phyloP scores from a whole-genome alignment of 192 early-diverging fungal species.

The Neocallimastix lanati region DNA sequence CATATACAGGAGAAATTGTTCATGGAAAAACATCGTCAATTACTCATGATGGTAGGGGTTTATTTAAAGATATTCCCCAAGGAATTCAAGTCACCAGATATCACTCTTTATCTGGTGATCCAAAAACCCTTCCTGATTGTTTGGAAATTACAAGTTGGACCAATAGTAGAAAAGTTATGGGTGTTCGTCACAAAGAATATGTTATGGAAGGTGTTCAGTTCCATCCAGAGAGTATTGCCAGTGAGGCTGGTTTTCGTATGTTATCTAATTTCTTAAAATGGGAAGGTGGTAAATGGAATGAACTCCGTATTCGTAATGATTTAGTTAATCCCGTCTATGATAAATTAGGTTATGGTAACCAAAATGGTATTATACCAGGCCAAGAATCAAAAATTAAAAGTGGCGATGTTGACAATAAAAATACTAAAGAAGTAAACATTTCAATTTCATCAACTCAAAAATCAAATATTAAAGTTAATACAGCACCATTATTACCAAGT shows the following conservation, averaged over 20 bases:
- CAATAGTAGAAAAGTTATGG: conserved; percentile 77
- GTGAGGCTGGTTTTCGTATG: conserved; percentile 75
- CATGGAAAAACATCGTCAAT: conserved; percentile 89
- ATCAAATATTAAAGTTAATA: conserved; percentile 15
- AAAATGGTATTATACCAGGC: not conserved
- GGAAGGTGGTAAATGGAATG: conserved; percentile 70
- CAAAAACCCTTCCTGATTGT: conserved; percentile 50
- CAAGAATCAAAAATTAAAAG: not conserved
- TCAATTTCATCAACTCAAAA: conserved; percentile 4
- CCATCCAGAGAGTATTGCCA: conserved; percentile 94
- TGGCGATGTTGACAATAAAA: not conserved
- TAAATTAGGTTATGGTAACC: conserved; percentile 1
- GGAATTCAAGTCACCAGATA: conserved; percentile 80
- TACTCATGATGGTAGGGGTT: conserved; percentile 73
- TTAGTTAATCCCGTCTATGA: conserved; percentile 1
- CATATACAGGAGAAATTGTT: conserved; percentile 84
- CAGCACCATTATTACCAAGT: conserved; percentile 37
- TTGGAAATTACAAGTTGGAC: conserved; percentile 78
- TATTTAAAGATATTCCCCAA: conserved; percentile 72
- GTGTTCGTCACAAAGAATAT: conserved; percentile 70
- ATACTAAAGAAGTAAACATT: not conserved
- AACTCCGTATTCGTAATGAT: conserved; percentile 12
- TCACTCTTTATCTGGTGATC: conserved; percentile 86
- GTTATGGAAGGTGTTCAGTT: conserved; percentile 94
- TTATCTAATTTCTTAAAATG: conserved; percentile 81